Evolutionary conservation across 768 basidiomycete genomes (phyloP), one percentile per base, ranked within the genome.

Genomic region (Hygrocybe coccinea): DNA sequence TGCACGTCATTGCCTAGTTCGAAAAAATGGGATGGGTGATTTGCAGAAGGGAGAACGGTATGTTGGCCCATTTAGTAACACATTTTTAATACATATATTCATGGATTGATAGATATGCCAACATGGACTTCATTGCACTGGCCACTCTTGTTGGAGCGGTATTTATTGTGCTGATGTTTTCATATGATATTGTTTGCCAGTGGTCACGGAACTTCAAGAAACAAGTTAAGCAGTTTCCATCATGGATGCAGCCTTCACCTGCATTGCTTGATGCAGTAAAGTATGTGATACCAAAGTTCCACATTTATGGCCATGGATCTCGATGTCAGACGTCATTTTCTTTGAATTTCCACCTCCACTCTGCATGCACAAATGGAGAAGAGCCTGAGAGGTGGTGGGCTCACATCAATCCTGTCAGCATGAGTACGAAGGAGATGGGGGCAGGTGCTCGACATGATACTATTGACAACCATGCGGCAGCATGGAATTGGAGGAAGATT

Each of bases 1-100:
- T n/a, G n/a, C n/a, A n/a, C n/a, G n/a, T n/a, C n/a, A n/a, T n/a
- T n/a, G n/a, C n/a, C n/a, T n/a, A n/a, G n/a, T n/a, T n/a, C n/a
- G n/a, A n/a, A n/a, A n/a, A n/a, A n/a, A n/a, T n/a, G n/a, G n/a
- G n/a, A n/a, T n/a, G n/a, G n/a, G n/a, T n/a, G n/a, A n/a, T n/a
- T 56, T 72, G 0, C 72, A 74, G 47, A 66, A 65, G 48, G 72
- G 71, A 0, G 70, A 73, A 59, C 33, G 63, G 71, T 70, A 60
- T 41, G 60, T 59, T 9, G 19, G n/a, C 36, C 36, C 36, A 37
- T 37, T 37, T n/a, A 37, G 9, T 37, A n/a, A n/a, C n/a, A n/a
- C n/a, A n/a, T 37, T 37, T 37, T n/a, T 37, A 37, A 37, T 37
- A 37, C n/a, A 9, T n/a, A 37, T 37, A 37, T 59, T n/a, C n/a